phyloP scores from a whole-genome alignment of 1,284 basidiomycete genomes.

The Bjerkandera adusta region DNA sequence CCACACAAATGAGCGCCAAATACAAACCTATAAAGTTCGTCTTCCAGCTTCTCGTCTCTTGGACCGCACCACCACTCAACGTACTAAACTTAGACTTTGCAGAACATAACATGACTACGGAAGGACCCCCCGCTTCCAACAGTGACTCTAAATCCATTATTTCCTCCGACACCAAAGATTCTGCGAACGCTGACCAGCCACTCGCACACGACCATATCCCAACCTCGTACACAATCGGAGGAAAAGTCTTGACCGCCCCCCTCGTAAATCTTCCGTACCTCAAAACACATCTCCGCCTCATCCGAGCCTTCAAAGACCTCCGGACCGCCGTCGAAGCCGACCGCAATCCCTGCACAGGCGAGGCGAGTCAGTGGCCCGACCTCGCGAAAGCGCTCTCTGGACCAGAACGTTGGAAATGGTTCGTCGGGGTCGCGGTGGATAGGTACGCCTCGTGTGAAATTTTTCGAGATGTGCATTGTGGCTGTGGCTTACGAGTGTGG shows the following conservation, averaged over 20 bases:
- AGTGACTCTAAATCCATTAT: too few species aligned
- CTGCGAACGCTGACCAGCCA: slow-evolving; percentile 1
- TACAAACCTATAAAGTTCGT: too few species aligned
- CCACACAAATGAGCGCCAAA: too few species aligned
- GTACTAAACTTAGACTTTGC: too few species aligned
- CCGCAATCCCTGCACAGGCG: too few species aligned
- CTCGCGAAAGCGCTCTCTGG: background rate
- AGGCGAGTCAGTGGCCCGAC: slow-evolving; percentile 5
- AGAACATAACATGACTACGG: too few species aligned
- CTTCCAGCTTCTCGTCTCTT: too few species aligned
- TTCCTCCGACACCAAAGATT: too few species aligned
- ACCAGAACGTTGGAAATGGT: slow-evolving; percentile 14
- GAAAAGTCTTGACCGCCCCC: slow-evolving; percentile 1
- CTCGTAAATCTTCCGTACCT: slow-evolving; percentile 10
- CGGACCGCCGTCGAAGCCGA: slow-evolving; percentile 1
- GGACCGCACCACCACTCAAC: too few species aligned
- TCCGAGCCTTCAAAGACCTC: slow-evolving; percentile 14
- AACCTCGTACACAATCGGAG: slow-evolving; percentile 4
- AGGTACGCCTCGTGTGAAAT: slow-evolving; percentile 5
- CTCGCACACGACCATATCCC: slow-evolving; percentile 2
- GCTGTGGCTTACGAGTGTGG: background rate
- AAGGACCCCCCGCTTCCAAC: too few species aligned
- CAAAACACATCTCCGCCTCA: slow-evolving; percentile 14
- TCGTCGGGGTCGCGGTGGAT: slow-evolving; percentile 15
- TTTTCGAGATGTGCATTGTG: background rate